Evolutionary conservation across 1,284 basidiomycete species (phyloP), one percentile per base, ranked within the genome.

Genomic region (Farysia itapuensis): DNA sequence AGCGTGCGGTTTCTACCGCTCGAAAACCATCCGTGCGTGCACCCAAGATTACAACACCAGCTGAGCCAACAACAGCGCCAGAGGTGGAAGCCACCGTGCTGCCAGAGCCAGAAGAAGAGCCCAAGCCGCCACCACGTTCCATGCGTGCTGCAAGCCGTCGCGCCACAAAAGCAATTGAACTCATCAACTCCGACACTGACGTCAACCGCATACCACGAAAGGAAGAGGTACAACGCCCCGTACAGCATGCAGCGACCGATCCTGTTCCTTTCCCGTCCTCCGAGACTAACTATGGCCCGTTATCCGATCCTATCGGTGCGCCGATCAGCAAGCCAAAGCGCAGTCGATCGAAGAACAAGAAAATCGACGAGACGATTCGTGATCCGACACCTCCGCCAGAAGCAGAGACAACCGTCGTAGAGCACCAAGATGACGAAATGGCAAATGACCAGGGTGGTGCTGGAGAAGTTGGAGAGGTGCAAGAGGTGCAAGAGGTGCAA

Each of bases 301-400:
- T 39, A 2, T 49, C 50, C 4, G 50, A 60, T 23, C 46, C 46
- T 3, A 19, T 39, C 37, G 26, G 35, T 8, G 11, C 21, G 11
- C 18, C 39, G 15, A 21, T 43, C 2, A 30, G n/a, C 12, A 60
- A 46, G 30, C 40, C 51, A 2, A 61, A 50, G n/a, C 35, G 40
- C 13, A 54, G 51, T 31, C 46, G 57, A 13, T 61, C 51, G 28
- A 61, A 44, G 26, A 36, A 40, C 3, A 51, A 51, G 22, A 61
- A 61, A 44, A 48, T 52, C 13, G 35, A 52, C 19, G 40, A 59
- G 34, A 34, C 43, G 4, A 20, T 32, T 6, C 35, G 26, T 22
- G 35, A 42, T 12, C 19, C 39, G 1, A 39, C 35, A 13, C 40
- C 48, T 1, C 43, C 39, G 29, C 42, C 43, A 1, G 33, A 50